Percentiles rank a stretch among this genome's conserved stretches.
Conservation (phyloP, 2,329 filamentous ascomycete genomes). For the Aspergillus eucalypticola region DNA sequence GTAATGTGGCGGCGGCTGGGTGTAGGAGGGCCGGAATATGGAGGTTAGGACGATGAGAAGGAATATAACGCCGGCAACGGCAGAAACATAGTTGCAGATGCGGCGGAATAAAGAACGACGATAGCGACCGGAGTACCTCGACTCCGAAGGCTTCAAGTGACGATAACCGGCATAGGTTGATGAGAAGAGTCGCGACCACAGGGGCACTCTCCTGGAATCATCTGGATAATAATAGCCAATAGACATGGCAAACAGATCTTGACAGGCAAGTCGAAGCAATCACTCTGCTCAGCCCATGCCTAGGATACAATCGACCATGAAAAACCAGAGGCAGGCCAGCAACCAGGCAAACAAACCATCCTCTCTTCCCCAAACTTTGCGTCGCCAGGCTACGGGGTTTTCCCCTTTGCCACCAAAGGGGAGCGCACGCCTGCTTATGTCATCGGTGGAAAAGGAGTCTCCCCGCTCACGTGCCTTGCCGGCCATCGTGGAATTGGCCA, state of each 20-base stretch:
- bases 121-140: constrained; percentile 26
- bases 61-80: constrained; percentile 22
- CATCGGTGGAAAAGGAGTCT: neutral
- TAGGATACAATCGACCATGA: neutral
- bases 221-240: constrained; percentile 42
- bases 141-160: constrained; percentile 30
- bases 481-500: neutral
- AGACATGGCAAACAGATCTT: constrained; percentile 33
- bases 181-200: constrained; percentile 31
- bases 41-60: constrained; percentile 40
- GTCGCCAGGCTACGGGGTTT: neutral
- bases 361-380: neutral
- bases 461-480: neutral
- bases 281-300: constrained; percentile 18
- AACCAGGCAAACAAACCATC: neutral
- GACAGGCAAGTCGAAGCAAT: constrained; percentile 14
- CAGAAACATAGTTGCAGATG: constrained; percentile 32
- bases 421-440: constrained; percentile 1
- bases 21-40: constrained; percentile 59
- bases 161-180: constrained; percentile 33
- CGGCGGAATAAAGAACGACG: constrained; percentile 35
- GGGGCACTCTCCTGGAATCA: constrained; percentile 43
- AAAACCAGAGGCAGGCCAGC: constrained; percentile 3
- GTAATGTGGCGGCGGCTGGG: constrained; percentile 56
- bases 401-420: neutral